phyloP scores from a whole-genome alignment of 495 filamentous ascomycete species.

The Jackrogersella multiformis region DNA sequence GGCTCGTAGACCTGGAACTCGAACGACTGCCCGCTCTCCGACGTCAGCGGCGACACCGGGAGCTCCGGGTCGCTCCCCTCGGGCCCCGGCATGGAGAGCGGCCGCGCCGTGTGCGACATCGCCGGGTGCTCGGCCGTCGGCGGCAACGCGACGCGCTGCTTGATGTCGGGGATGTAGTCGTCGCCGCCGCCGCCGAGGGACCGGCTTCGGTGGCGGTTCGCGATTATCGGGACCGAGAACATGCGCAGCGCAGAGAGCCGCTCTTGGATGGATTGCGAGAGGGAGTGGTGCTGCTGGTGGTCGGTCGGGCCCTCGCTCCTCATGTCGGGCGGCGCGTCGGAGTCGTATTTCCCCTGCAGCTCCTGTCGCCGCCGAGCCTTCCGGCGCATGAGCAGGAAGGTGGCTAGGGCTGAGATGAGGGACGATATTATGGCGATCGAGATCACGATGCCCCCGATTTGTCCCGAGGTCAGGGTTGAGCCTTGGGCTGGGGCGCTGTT shows the following conservation, averaged over 20 bases:
- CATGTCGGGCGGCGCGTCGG: slow-evolving; percentile 6
- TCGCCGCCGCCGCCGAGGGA: neutral
- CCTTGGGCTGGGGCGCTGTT: neutral
- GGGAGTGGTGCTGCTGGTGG: neutral
- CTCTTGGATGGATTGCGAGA: neutral
- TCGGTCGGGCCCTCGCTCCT: neutral
- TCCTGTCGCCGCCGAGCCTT: slow-evolving; percentile 5
- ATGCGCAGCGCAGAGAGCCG: slow-evolving; percentile 9
- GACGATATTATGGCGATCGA: slow-evolving; percentile 31
- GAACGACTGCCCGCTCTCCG: neutral
- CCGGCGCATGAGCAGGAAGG: slow-evolving; percentile 40
- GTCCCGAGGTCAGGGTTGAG: slow-evolving; percentile 30
- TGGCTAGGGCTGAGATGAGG: slow-evolving; percentile 28
- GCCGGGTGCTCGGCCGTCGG: slow-evolving; percentile 25
- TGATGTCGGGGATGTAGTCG: slow-evolving; percentile 1
- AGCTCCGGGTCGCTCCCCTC: slow-evolving; percentile 21
- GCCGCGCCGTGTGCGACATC: slow-evolving; percentile 18
- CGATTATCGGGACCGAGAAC: slow-evolving; percentile 1
- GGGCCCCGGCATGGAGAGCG: slow-evolving; percentile 21
- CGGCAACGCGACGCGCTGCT: neutral
- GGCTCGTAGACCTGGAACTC: neutral
- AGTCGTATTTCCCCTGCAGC: neutral
- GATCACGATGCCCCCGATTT: slow-evolving; percentile 39
- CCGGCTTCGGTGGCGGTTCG: neutral
- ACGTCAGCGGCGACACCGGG: slow-evolving; percentile 25